These are phyloP conservation scores for Fomitopsis pulvina DNA, from an alignment of 768 basidiomycete genomes.

Conservation along the genomic window DNA sequence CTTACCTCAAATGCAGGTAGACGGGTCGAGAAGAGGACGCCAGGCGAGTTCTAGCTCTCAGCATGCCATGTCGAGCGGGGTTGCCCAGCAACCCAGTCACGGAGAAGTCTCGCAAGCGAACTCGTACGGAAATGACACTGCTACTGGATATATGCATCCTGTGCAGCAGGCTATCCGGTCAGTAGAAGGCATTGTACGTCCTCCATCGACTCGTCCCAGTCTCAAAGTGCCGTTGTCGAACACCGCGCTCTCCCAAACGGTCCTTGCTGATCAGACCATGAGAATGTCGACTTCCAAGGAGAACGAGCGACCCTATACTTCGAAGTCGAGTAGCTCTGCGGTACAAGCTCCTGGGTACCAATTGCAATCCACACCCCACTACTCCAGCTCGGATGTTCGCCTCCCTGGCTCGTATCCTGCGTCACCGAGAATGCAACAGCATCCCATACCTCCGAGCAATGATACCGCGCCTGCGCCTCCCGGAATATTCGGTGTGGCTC, in stretches of 20 bases:
- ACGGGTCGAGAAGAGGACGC: not conserved
- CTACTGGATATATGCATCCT: not conserved
- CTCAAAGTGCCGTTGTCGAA: not conserved
- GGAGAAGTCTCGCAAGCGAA: not conserved
- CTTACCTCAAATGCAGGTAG: not conserved
- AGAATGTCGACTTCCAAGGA: not conserved
- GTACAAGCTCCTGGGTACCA: not conserved
- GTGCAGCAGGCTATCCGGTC: slow-evolving; percentile 7
- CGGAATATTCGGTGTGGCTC: not conserved
- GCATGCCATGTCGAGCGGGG: not conserved
- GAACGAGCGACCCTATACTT: not conserved
- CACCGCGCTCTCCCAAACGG: not conserved
- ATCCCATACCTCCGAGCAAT: not conserved
- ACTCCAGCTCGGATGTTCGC: not conserved
- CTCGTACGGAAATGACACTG: not conserved
- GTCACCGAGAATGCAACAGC: not conserved
- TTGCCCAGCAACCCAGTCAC: not conserved
- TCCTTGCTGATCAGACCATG: not conserved
- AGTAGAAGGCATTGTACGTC: slow-evolving; percentile 1
- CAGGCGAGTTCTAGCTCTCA: not conserved
- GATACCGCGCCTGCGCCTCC: not conserved
- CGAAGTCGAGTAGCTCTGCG: not conserved
- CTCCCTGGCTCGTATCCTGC: not conserved
- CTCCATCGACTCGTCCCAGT: slow-evolving; percentile 1
- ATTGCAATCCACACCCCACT: not conserved